A percentile compares a stretch with the other conserved stretches of the same genome.
Conservation (phyloP, 1,284 basidiomycete species). For the Inonotus hispidus region DNA sequence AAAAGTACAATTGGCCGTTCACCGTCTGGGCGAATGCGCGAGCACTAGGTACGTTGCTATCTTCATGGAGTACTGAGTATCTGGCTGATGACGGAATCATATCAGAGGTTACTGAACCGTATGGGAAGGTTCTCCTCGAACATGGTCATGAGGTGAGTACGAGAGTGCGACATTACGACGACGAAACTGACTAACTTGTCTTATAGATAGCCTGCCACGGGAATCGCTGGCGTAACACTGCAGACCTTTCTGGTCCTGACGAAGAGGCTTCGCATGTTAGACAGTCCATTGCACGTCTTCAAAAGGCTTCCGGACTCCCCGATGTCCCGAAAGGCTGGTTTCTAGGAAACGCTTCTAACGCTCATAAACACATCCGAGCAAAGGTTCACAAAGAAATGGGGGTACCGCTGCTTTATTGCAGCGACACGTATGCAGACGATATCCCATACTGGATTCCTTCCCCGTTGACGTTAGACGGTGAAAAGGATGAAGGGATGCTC, state of each 20-base stretch:
- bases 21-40: constrained; percentile 32
- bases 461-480: constrained; percentile 15
- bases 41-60: constrained; percentile 31
- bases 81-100: constrained; percentile 30
- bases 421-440: constrained; percentile 31
- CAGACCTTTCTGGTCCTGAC: constrained; percentile 1
- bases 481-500: constrained; percentile 25
- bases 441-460: constrained; percentile 33
- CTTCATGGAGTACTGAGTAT: constrained; percentile 26
- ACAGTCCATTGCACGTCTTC: constrained; percentile 23
- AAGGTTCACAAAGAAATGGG: constrained; percentile 22
- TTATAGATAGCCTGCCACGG: constrained; percentile 2
- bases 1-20: constrained; percentile 26
- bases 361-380: constrained; percentile 19
- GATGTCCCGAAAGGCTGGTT: constrained; percentile 15
- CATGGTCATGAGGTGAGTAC: neutral
- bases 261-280: neutral
- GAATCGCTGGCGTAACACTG: constrained; percentile 1
- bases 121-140: neutral
- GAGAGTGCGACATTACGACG: neutral
- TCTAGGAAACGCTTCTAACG: constrained; percentile 18
- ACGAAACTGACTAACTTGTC: neutral
- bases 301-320: neutral
- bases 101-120: constrained; percentile 28
- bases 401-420: constrained; percentile 22